Evolutionary conservation across 768 basidiomycete genomes (phyloP), one percentile per base, ranked within the genome.

Genomic region (Russula compacta): DNA sequence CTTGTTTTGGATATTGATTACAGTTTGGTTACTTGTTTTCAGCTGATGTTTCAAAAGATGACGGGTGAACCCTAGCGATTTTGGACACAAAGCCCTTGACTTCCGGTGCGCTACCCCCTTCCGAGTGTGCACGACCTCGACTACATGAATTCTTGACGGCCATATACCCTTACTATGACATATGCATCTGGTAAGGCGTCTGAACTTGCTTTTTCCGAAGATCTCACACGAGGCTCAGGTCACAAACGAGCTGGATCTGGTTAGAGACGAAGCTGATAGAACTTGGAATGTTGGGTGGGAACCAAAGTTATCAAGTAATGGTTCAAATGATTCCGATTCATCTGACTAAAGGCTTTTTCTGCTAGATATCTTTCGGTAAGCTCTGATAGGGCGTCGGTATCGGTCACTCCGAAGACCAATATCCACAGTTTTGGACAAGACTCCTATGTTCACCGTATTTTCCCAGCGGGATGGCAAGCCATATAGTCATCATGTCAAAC

Each of bases 1-100:
- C 79, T 94, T 21, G 92, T 95, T 0, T 78, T 95, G 9, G 92
- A 94, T 70, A 83, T 94, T 57, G 92, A 94, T 71, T 92, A 93
- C 67, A 93, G 92, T 89, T 58, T 81, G 52, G 49, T 15, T 56
- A 35, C 62, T 54, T 61, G 32, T 39, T 50, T 19, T 59, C 19
- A 32, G 24, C 21, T 42, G 46, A 33, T 33, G 12, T 12, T 56
- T 21, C 15, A 52, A 24, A 32, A 33, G 19, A n/a, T 59, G 38
- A 54, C 44, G 21, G 14, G 38, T 14, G 40, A 21, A 32, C 36
- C 57, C 17, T 66, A 90, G 89, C 89, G 38, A 90, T 92, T 52
- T 72, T 91, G 66, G 90, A 93, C 71, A 91, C 91, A 15, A 89
- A 89, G 68, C 90, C 89, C 4, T 73, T 93, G 36, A 87, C 88